Base-by-base conservation (phyloP, 2,329 filamentous ascomycete species). In the Aureobasidium uvarum region DNA sequence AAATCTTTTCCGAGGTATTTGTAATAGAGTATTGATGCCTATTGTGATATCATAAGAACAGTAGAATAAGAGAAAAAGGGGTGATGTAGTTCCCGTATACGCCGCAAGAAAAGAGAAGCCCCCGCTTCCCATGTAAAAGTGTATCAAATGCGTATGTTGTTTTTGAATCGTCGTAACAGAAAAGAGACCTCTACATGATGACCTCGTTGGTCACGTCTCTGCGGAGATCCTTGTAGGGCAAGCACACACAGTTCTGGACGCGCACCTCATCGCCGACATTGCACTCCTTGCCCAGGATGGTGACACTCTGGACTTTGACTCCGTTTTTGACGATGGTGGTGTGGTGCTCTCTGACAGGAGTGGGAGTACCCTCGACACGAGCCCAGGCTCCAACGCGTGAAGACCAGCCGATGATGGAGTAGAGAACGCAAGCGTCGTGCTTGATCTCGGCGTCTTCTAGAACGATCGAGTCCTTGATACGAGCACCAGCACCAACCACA, bases 201-300 rank as follows among this genome's bases (percentile, higher is more conserved):
- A 96, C 91, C 73, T 86, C 84, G 73, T 94, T 93, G 68, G 86
- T 79, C 66, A 96, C 92, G 77, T 96, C 92, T 81, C 93, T 86
- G 87, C 97, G 98, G 77, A 99, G 80, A 81, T 98, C 95, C 85
- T 99, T 99, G 80, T 93, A 96, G 11, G 95, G 95, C 81, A 99
- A 80, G 81, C 95, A 98, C 67, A 99, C 88, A 77, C 95, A 99
- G 81, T 99, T 98, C 81, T 98, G 94, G 72, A 99, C 92, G 68
- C 92, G 87, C 13, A 98, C 89, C 79, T 98, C 95, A 73, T 99
- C 95, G 4, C 89, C 92, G 36, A 98, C 95, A 65, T 83, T 86
- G 74, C 94, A 98, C 78, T 99, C 95, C 83, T 98, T 97, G 75
- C 94, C 94, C 68, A 99, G 79, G 71, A 98, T 99, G 54, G 94